phyloP scores from a whole-genome alignment of 345 rosid genomes.

The Lepidium sativum region DNA sequence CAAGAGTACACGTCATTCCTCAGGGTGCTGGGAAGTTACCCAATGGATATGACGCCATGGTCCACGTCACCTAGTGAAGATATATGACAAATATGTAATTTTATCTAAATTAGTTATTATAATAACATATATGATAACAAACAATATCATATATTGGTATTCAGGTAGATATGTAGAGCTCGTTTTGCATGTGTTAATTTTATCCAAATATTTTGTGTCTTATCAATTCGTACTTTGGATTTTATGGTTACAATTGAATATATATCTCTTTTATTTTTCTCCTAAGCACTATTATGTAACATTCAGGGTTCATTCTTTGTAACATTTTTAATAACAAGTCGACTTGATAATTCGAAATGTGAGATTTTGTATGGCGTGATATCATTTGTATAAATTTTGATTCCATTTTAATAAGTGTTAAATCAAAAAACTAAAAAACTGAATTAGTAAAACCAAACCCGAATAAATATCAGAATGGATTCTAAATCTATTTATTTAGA shows the following conservation, averaged over 20 bases:
- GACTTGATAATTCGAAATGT: too few species aligned
- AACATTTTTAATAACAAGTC: too few species aligned
- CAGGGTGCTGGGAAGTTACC: constrained; percentile 93
- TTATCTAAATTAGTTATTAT: neutral
- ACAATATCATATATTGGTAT: neutral
- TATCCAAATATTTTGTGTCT: constrained; percentile 9
- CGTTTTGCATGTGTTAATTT: constrained; percentile 19
- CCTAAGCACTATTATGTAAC: too few species aligned
- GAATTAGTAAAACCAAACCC: too few species aligned
- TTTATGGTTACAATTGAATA: neutral
- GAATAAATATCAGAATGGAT: too few species aligned
- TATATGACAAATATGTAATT: neutral
- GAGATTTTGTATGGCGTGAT: too few species aligned
- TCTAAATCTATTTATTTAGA: too few species aligned
- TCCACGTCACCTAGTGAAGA: constrained; percentile 37
- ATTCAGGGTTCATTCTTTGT: too few species aligned
- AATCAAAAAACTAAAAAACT: too few species aligned
- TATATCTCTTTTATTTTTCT: too few species aligned
- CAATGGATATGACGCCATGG: constrained; percentile 99
- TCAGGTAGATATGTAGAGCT: constrained; percentile 8
- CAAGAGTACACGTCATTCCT: constrained; percentile 97
- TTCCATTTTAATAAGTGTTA: too few species aligned
- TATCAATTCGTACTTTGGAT: neutral
- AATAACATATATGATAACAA: neutral
- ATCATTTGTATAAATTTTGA: too few species aligned